A percentile compares a stretch with the other conserved stretches of the same genome.
Conservation (phyloP, 305 asterid species). For the Fraxinus xanthoxyloides region DNA sequence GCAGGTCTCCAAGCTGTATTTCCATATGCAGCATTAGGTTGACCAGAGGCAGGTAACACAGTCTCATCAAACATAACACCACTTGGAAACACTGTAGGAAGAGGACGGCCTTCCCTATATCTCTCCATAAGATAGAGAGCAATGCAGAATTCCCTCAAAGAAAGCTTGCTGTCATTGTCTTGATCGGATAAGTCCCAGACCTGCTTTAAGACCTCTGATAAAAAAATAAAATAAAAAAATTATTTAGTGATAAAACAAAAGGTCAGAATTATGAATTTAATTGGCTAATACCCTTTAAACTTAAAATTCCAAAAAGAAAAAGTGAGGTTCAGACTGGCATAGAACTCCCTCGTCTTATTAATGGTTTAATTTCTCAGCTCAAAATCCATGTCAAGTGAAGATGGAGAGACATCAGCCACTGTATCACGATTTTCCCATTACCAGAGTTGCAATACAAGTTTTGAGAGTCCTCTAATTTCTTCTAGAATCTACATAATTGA, state of each 20-base stretch:
- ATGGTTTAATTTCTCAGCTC: neutral
- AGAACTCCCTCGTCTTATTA: neutral
- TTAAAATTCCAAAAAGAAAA: conserved; percentile 8
- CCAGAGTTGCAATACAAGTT: neutral
- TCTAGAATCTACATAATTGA: neutral
- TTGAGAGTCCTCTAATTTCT: neutral
- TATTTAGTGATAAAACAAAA: conserved; percentile 14
- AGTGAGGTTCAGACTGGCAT: neutral
- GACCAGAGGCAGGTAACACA: conserved; percentile 46
- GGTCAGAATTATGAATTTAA: neutral
- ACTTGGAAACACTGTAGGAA: conserved; percentile 68
- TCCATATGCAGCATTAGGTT: conserved; percentile 47
- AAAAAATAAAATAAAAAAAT: conserved; percentile 20
- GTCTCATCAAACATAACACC: conserved; percentile 64
- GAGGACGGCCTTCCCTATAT: conserved; percentile 79
- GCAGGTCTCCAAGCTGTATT: conserved; percentile 66
- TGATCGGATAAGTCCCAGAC: conserved; percentile 98
- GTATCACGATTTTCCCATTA: neutral
- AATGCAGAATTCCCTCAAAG: conserved; percentile 82
- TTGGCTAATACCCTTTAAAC: neutral
- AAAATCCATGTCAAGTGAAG: neutral
- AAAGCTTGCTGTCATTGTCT: conserved; percentile 95
- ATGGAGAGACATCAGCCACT: neutral
- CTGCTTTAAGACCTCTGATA: conserved; percentile 85
- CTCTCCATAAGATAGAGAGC: conserved; percentile 96